Percentiles rank a stretch among this genome's conserved stretches.
These are phyloP conservation scores for Gloeopeniophorella convolvens DNA, from an alignment of 768 basidiomycete species.

Conservation along the genomic window DNA sequence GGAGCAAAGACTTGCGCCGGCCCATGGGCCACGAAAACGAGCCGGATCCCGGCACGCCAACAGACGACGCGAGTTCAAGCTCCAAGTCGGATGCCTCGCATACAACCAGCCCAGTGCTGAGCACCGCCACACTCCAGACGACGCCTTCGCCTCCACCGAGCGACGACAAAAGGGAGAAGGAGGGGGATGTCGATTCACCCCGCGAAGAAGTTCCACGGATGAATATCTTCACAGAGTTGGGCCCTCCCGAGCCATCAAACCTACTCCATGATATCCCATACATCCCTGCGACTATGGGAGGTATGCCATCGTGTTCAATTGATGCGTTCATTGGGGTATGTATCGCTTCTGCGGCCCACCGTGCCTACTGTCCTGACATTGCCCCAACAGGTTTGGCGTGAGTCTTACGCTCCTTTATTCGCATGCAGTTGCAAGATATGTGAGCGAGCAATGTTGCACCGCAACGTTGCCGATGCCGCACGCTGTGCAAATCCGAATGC, in stretches of 20 bases:
- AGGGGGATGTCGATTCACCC: slow-evolving; percentile 27
- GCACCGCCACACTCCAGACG: slow-evolving; percentile 69
- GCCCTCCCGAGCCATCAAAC: slow-evolving; percentile 54
- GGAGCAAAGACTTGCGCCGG: slow-evolving; percentile 68
- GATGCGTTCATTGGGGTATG: slow-evolving; percentile 50
- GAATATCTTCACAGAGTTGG: slow-evolving; percentile 39
- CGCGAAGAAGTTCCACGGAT: slow-evolving; percentile 21
- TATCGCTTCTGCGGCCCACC: slow-evolving; percentile 12
- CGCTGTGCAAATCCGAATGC: not conserved
- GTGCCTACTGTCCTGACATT: slow-evolving; percentile 7
- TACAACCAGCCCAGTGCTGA: slow-evolving; percentile 65
- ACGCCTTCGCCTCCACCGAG: slow-evolving; percentile 68
- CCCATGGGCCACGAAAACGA: slow-evolving; percentile 7
- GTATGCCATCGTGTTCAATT: slow-evolving; percentile 32
- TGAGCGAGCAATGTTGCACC: slow-evolving; percentile 53
- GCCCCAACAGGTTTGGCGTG: slow-evolving; percentile 55
- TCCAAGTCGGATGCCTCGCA: slow-evolving; percentile 50
- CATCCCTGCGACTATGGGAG: slow-evolving; percentile 54
- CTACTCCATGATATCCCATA: slow-evolving; percentile 64
- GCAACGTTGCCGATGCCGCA: slow-evolving; percentile 38
- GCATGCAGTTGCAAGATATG: slow-evolving; percentile 71
- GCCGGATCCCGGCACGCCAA: slow-evolving; percentile 21
- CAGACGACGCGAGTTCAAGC: slow-evolving; percentile 42
- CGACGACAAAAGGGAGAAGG: slow-evolving; percentile 33
- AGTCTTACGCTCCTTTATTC: slow-evolving; percentile 65